A percentile compares a stretch with the other conserved stretches of the same genome.
phyloP scores from a whole-genome alignment of 2,329 filamentous ascomycete genomes.

The Apiospora pterosperma region DNA sequence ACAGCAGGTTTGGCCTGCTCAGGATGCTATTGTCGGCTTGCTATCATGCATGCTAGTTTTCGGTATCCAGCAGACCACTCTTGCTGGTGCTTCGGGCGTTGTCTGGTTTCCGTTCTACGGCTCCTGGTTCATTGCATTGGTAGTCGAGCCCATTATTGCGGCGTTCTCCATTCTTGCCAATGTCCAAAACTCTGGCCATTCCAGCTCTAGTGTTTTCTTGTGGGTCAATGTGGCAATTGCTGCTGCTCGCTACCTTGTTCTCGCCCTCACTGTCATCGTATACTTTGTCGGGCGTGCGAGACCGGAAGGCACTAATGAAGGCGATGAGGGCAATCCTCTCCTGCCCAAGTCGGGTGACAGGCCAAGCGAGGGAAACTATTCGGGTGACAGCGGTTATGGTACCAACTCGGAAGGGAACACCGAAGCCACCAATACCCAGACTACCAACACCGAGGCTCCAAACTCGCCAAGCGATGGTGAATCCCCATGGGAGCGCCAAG shows the following conservation, averaged over 20 bases:
- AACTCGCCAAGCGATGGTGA: constrained; percentile 40
- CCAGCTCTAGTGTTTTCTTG: constrained; percentile 14
- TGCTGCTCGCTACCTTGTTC: constrained; percentile 29
- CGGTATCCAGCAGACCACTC: constrained; percentile 53
- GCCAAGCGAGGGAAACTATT: constrained; percentile 20
- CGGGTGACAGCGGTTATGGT: constrained; percentile 37
- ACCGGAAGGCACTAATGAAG: constrained; percentile 19
- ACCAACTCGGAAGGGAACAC: constrained; percentile 34
- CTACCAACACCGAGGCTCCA: constrained; percentile 26
- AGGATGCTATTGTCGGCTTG: constrained; percentile 51
- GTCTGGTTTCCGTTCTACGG: constrained; percentile 64
- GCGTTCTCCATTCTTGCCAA: constrained; percentile 30
- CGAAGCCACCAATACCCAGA: constrained; percentile 28
- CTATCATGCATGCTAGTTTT: constrained; percentile 64
- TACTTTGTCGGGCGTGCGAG: constrained; percentile 22
- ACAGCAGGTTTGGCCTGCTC: constrained; percentile 35
- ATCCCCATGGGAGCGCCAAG: constrained; percentile 50
- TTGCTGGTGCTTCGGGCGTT: constrained; percentile 44
- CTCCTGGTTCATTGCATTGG: constrained; percentile 56
- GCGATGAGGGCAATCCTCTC: constrained; percentile 58
- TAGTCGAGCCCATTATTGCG: constrained; percentile 50
- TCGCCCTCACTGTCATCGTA: constrained; percentile 21
- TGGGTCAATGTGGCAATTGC: constrained; percentile 27
- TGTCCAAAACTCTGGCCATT: constrained; percentile 11
- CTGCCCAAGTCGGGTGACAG: constrained; percentile 41